Evolutionary conservation across 192 early-diverging fungal genomes (phyloP).

Genomic region (Coemansia sp.): DNA sequence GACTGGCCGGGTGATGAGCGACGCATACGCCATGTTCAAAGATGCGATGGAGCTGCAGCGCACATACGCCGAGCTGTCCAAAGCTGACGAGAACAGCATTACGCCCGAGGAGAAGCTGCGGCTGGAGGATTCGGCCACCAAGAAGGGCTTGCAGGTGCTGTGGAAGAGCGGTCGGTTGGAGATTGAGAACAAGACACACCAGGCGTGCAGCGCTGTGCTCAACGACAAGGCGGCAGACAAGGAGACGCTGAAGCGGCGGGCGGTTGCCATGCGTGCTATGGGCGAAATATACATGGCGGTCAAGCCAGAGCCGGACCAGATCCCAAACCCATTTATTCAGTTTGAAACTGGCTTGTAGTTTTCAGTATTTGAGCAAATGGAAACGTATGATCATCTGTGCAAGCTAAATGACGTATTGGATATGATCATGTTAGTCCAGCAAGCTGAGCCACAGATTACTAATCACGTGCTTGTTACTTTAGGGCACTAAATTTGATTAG

Average conservation of each 20-base stretch:
- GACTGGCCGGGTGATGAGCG: slow-evolving; percentile 87
- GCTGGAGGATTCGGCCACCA: slow-evolving; percentile 69
- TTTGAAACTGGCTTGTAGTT: slow-evolving; percentile 13
- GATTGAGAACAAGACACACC: slow-evolving; percentile 87
- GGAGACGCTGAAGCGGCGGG: slow-evolving; percentile 63
- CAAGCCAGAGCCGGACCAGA: slow-evolving; percentile 59
- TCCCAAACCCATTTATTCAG: slow-evolving; percentile 40
- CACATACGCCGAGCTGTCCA: slow-evolving; percentile 84
- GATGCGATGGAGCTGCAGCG: slow-evolving; percentile 92
- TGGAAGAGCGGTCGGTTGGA: slow-evolving; percentile 95
- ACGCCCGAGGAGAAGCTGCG: slow-evolving; percentile 64
- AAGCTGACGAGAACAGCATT: slow-evolving; percentile 84
- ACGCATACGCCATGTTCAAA: slow-evolving; percentile 88
- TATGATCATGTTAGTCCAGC: no score
- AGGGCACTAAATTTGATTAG: slow-evolving; percentile 9
- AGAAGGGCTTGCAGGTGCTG: slow-evolving; percentile 83
- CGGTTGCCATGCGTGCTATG: slow-evolving; percentile 79
- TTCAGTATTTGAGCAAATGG: no score
- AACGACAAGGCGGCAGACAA: slow-evolving; percentile 64
- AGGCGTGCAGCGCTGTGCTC: slow-evolving; percentile 86
- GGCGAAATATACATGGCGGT: slow-evolving; percentile 82
- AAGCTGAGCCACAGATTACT: no score
- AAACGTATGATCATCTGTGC: no score
- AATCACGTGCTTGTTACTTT: slow-evolving; percentile 4
- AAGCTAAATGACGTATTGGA: no score